phyloP scores from a whole-genome alignment of 129 eudicot species.

The Daucus carota region DNA sequence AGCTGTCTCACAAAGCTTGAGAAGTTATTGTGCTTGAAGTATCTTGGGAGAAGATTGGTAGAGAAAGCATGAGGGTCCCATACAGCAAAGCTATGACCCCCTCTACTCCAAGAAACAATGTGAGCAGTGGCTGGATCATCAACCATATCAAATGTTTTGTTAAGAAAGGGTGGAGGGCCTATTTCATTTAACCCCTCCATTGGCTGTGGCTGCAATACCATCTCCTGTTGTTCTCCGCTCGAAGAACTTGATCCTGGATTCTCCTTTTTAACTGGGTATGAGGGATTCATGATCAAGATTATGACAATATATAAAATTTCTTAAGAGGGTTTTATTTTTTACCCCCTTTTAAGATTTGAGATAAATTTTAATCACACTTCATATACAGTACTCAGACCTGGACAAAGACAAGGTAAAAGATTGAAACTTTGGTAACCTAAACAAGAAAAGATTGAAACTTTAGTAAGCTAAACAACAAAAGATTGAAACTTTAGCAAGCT shows the following conservation, averaged over 20 bases:
- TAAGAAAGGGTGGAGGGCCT: constrained; percentile 92
- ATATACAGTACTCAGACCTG: not conserved
- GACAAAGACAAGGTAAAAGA: not conserved
- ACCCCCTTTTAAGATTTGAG: not conserved
- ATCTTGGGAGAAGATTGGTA: constrained; percentile 59
- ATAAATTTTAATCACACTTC: not conserved
- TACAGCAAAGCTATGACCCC: constrained; percentile 87
- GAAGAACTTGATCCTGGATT: constrained; percentile 39
- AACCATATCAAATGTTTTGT: constrained; percentile 84
- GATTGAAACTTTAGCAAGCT: not conserved
- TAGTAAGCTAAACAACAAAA: not conserved
- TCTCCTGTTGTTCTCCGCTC: not conserved
- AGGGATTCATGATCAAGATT: constrained; percentile 40
- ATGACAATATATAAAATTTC: not conserved
- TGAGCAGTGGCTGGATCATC: constrained; percentile 54
- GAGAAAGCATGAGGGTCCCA: constrained; percentile 86
- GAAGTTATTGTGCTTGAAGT: constrained; percentile 88
- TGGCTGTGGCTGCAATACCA: constrained; percentile 49
- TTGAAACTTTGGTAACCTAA: not conserved
- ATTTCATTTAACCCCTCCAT: constrained; percentile 80
- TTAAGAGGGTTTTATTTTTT: not conserved
- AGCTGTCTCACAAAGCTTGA: constrained; percentile 98
- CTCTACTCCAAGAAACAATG: constrained; percentile 74
- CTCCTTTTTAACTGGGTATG: constrained; percentile 58
- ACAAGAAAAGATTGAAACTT: not conserved